Evolutionary conservation across 495 filamentous ascomycete genomes (phyloP), one percentile per base, ranked within the genome.

Genomic region (Chaetomium tenue): DNA sequence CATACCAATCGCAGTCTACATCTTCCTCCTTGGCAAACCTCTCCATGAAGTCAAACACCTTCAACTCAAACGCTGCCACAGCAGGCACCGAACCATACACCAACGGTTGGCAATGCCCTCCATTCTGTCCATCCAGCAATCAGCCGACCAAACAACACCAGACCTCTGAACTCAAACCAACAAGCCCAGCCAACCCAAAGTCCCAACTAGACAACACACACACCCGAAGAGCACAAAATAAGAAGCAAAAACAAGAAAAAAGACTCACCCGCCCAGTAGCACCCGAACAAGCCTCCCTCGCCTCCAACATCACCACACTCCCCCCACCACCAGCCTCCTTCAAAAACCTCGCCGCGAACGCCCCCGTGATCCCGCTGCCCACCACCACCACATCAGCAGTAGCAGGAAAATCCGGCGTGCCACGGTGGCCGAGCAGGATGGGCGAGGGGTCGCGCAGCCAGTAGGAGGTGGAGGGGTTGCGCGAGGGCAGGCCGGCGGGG

Each of bases 271-370:
- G 78, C 0, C 91, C 91, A 0, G 91, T 94, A 20, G 91, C 91
- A 18, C 91, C 91, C 77, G 82, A 91, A 71, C 89, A 92, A 11
- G 87, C 85, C 74, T 90, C 86, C 56, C 91, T 81, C 6, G 91
- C 90, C 74, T 96, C 91, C 2, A 96, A 77, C 81, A 94, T 87
- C 1, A 91, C 80, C 0, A 92, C 73, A 11, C 75, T 81, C 57
- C 75, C 56, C 13, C 39, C 30, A 22, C 48, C 30, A 11, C 18
- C 54, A 22, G 8, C 60, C 65, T 83, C 75, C 47, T 81, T 69
- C 7, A 96, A 74, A 42, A 86, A 87, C 18, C 83, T 77, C 2
- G 90, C 89, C 3, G 87, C 86, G 23, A 85, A 86, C 5, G 83
- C 77, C 1, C 89, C 90, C 1, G 89, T 88, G 30, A 92, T 89